These are phyloP conservation scores for Euptelea pleiosperma DNA, from an alignment of 164 flowering plant genomes.

Conservation along the genomic window DNA sequence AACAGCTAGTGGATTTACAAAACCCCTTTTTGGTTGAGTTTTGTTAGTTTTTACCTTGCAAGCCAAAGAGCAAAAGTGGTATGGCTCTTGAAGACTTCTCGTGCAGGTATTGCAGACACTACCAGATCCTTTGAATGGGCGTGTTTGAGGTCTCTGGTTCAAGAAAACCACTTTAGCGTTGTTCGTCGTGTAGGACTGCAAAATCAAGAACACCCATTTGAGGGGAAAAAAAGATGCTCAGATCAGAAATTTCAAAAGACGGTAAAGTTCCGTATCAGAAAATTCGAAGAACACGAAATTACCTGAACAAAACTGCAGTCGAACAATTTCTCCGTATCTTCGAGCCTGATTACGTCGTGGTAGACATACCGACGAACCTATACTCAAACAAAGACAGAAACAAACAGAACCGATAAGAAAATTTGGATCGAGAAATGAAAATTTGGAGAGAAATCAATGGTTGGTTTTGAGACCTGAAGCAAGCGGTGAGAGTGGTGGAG, in stretches of 20 bases:
- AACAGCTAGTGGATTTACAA: background rate
- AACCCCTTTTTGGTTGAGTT: background rate
- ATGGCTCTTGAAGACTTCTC: constrained; percentile 22
- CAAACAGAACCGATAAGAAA: background rate
- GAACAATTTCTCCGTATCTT: constrained; percentile 19
- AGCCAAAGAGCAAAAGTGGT: constrained; percentile 25
- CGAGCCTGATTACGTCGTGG: constrained; percentile 22
- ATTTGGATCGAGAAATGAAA: background rate
- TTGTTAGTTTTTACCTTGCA: constrained; percentile 30
- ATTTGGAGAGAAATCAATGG: too few relatives aligned
- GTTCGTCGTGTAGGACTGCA: constrained; percentile 26
- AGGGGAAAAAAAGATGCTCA: background rate
- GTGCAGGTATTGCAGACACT: constrained; percentile 21
- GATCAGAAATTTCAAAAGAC: background rate
- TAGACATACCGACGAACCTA: constrained; percentile 25
- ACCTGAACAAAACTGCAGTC: constrained; percentile 26
- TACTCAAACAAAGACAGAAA: background rate
- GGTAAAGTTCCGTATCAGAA: background rate
- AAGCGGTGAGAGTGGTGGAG: constrained; percentile 21
- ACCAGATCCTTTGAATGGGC: constrained; percentile 21
- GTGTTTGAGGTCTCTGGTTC: constrained; percentile 21
- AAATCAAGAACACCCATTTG: too few relatives aligned
- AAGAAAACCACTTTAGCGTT: constrained; percentile 26
- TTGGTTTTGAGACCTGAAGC: constrained; percentile 14
- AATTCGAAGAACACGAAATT: background rate